Conservation (phyloP, 345 rosid species). For the Hibiscus tridactylites region DNA sequence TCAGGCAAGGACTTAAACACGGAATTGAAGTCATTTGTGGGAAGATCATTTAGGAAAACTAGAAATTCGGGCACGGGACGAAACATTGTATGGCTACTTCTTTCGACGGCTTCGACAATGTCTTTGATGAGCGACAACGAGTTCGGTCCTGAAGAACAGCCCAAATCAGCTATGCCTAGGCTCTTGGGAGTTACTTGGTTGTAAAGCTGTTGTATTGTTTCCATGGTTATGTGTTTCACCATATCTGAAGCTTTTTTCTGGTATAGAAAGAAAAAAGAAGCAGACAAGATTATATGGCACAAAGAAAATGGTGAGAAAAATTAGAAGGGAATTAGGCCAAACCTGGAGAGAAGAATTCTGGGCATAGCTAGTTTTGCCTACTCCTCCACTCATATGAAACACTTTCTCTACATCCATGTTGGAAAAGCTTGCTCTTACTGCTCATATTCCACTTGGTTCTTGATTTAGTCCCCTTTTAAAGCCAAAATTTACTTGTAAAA, state of each 20-base stretch:
- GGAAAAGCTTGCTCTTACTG: not conserved
- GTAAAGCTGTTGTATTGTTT: conserved; percentile 42
- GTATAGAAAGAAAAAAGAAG: not conserved
- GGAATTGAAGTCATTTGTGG: conserved; percentile 58
- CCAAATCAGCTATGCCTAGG: conserved; percentile 64
- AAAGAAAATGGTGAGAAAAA: not conserved
- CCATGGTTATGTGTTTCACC: conserved; percentile 55
- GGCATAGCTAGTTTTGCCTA: conserved; percentile 62
- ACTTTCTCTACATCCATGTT: conserved; percentile 35
- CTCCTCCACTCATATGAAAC: conserved; percentile 55
- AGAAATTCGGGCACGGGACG: conserved; percentile 33
- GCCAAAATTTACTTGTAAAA: not conserved
- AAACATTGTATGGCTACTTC: conserved; percentile 12
- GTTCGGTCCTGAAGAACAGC: conserved; percentile 86
- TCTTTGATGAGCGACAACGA: conserved; percentile 43
- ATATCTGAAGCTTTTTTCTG: conserved; percentile 67
- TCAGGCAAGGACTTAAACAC: conserved; percentile 48
- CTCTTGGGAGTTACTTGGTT: conserved; percentile 26
- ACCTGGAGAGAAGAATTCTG: conserved; percentile 72
- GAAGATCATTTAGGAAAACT: conserved; percentile 51
- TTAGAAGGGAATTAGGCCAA: not conserved
- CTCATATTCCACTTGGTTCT: not conserved
- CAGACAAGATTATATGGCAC: not conserved
- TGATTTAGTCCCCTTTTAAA: conserved; percentile 7
- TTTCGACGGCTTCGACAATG: conserved; percentile 32